phyloP scores from a whole-genome alignment of 805 yeast species.

The Cyberlindnera maclurae region DNA sequence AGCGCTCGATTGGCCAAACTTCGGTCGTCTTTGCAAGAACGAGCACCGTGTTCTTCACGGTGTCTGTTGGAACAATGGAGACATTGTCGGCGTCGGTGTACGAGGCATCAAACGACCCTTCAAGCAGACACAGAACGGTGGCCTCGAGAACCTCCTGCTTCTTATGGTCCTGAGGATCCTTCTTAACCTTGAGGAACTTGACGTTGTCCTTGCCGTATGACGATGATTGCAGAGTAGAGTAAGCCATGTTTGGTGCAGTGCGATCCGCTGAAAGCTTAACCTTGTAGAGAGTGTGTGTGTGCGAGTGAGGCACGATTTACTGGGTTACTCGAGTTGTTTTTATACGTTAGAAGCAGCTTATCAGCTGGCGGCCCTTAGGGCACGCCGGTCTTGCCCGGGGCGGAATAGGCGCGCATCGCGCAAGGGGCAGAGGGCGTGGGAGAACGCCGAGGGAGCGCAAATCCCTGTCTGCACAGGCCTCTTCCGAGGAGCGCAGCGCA shows the following conservation, averaged over 20 bases:
- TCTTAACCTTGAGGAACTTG: conserved; percentile 82
- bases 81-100: conserved; percentile 86
- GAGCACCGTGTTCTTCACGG: conserved; percentile 83
- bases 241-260: conserved; percentile 13
- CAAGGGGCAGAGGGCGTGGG: not conserved
- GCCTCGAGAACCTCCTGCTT: conserved; percentile 82
- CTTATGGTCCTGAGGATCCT: conserved; percentile 64
- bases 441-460: conserved; percentile 4
- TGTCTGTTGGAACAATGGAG: conserved; percentile 90
- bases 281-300: too few relatives aligned
- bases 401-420: not conserved
- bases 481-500: conserved; percentile 19
- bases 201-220: conserved; percentile 92
- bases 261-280: not conserved
- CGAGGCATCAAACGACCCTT: conserved; percentile 72
- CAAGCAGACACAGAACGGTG: conserved; percentile 65
- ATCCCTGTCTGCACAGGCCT: too few relatives aligned
- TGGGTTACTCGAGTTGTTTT: too few relatives aligned
- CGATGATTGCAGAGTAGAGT: conserved; percentile 35
- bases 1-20: conserved; percentile 87
- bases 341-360: not conserved
- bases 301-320: too few relatives aligned
- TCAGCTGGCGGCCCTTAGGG: not conserved
- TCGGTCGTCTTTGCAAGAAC: conserved; percentile 76
- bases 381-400: conserved; percentile 1